phyloP scores from a whole-genome alignment of 2,329 filamentous ascomycete species.

The Dichotomopilus funicola region DNA sequence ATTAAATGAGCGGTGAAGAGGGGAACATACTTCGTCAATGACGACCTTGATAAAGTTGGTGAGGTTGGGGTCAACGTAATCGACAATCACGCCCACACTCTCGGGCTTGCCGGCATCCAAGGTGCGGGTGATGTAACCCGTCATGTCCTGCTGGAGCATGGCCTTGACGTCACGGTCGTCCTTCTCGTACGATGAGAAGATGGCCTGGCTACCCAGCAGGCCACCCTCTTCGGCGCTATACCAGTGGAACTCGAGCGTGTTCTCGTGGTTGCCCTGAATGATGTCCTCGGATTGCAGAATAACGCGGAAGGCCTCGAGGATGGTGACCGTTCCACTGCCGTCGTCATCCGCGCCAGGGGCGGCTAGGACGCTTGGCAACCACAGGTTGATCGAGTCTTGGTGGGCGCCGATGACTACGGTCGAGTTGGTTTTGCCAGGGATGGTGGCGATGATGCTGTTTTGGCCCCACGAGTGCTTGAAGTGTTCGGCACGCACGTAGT shows the following conservation, averaged over 20 bases:
- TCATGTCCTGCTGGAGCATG: conserved; percentile 99
- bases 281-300: conserved; percentile 69
- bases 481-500: conserved; percentile 60
- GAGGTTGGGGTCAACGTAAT: conserved; percentile 76
- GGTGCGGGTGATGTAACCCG: conserved; percentile 77
- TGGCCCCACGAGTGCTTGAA: conserved; percentile 86
- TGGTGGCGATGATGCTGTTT: conserved; percentile 82
- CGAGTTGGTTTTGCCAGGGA: conserved; percentile 77
- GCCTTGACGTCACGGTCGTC: conserved; percentile 72
- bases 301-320: conserved; percentile 81
- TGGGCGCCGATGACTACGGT: conserved; percentile 87
- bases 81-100: conserved; percentile 85
- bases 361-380: conserved; percentile 72
- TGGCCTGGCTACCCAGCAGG: conserved; percentile 78
- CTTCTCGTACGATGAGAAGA: conserved; percentile 77
- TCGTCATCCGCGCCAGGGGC: conserved; percentile 96
- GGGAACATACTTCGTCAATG: conserved; percentile 53
- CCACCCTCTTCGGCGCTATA: conserved; percentile 88
- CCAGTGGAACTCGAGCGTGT: conserved; percentile 96
- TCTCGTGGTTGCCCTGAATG: conserved; percentile 62
- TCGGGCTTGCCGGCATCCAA: conserved; percentile 76
- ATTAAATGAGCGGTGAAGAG: neutral
- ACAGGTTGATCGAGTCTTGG: conserved; percentile 93
- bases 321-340: conserved; percentile 87
- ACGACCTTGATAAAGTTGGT: conserved; percentile 88